These are phyloP conservation scores for Ophiosphaerella narmari DNA, from an alignment of 2,329 filamentous ascomycete genomes.

Conservation along the genomic window DNA sequence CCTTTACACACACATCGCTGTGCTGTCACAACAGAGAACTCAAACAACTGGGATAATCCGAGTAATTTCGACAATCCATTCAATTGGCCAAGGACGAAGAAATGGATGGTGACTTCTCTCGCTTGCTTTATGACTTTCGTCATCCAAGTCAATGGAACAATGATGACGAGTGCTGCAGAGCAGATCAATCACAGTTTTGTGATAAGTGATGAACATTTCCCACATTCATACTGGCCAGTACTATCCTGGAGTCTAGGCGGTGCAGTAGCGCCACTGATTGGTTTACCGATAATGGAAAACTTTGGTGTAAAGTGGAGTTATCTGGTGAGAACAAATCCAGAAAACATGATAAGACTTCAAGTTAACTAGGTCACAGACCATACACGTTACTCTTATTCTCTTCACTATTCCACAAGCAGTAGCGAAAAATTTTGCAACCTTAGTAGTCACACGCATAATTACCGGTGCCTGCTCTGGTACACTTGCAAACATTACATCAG, in stretches of 20 bases:
- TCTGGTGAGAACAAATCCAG: slow-evolving; percentile 25
- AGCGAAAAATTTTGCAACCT: slow-evolving; percentile 52
- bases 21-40: slow-evolving; percentile 1
- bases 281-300: slow-evolving; percentile 51
- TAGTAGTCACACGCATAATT: slow-evolving; percentile 52
- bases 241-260: slow-evolving; percentile 51
- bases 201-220: slow-evolving; percentile 45
- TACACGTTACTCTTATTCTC: slow-evolving; percentile 49
- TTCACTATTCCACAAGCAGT: slow-evolving; percentile 51
- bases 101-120: slow-evolving; percentile 50
- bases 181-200: slow-evolving; percentile 48
- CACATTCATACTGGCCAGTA: slow-evolving; percentile 49
- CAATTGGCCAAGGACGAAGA: slow-evolving; percentile 49
- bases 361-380: slow-evolving; percentile 10
- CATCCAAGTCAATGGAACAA: slow-evolving; percentile 40
- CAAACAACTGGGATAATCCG: slow-evolving; percentile 25
- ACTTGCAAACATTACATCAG: slow-evolving; percentile 47
- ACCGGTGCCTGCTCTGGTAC: slow-evolving; percentile 51
- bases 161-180: slow-evolving; percentile 38
- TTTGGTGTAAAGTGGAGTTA: slow-evolving; percentile 53
- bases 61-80: slow-evolving; percentile 41
- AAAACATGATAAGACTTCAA: too few relatives aligned
- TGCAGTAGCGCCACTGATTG: slow-evolving; percentile 47
- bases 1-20: neutral
- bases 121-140: slow-evolving; percentile 49